phyloP scores from a whole-genome alignment of 2,329 filamentous ascomycete genomes.

The Seiridium cupressi region DNA sequence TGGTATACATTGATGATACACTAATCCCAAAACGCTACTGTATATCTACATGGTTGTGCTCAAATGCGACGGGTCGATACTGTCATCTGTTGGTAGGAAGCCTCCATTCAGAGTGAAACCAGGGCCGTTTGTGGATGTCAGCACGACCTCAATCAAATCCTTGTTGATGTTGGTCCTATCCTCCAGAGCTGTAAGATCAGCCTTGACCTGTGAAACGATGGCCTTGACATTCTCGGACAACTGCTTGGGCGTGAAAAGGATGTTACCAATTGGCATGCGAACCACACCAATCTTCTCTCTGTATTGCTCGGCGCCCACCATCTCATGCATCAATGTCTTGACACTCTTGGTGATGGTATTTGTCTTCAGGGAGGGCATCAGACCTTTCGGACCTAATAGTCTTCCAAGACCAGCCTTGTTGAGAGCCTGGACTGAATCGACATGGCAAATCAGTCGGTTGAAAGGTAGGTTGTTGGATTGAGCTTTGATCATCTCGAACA shows the following conservation, averaged over 20 bases:
- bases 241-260: constrained; percentile 85
- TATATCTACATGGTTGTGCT: constrained; percentile 50
- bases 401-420: constrained; percentile 78
- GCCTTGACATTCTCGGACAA: constrained; percentile 80
- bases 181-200: constrained; percentile 66
- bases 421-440: constrained; percentile 72
- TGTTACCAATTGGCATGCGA: constrained; percentile 84
- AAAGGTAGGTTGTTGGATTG: constrained; percentile 76
- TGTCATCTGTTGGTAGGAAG: constrained; percentile 62
- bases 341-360: constrained; percentile 88
- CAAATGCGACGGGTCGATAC: constrained; percentile 51
- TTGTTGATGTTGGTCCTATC: constrained; percentile 67
- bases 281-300: constrained; percentile 83
- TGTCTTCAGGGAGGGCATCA: constrained; percentile 89
- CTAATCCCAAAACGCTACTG: background rate
- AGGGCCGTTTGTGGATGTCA: constrained; percentile 85
- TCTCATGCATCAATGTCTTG: constrained; percentile 69
- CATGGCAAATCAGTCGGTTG: constrained; percentile 85
- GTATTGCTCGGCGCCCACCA: constrained; percentile 83
- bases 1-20: constrained; percentile 3
- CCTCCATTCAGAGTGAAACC: constrained; percentile 84
- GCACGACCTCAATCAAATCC: constrained; percentile 71
- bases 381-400: constrained; percentile 80
- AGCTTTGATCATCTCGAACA: constrained; percentile 74
- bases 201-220: constrained; percentile 74